Conservation (phyloP, 2,329 filamentous ascomycete species). For the Colletotrichum spaethianum region DNA sequence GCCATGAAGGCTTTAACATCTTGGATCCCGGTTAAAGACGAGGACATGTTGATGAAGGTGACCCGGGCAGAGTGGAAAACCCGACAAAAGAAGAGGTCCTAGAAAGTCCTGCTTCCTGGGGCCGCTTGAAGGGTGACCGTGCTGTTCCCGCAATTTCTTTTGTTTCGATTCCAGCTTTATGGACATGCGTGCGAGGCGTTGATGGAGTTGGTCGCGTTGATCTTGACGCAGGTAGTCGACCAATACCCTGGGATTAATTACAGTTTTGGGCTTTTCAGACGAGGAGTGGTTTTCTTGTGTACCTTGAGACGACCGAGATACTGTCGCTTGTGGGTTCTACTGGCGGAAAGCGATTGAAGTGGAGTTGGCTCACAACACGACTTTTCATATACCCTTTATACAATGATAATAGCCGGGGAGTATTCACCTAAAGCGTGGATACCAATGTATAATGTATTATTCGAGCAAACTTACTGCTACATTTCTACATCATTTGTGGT, state of each 20-base stretch:
- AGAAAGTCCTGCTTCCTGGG: slow-evolving; percentile 44
- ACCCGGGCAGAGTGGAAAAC: slow-evolving; percentile 88
- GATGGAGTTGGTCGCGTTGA: slow-evolving; percentile 26
- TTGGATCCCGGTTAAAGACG: slow-evolving; percentile 94
- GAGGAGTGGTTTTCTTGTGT: slow-evolving; percentile 18
- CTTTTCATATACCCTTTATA: slow-evolving; percentile 30
- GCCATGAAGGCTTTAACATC: slow-evolving; percentile 97
- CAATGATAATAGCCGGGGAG: slow-evolving; percentile 3
- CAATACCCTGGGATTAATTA: slow-evolving; percentile 28
- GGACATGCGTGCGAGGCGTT: slow-evolving; percentile 33
- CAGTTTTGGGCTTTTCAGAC: slow-evolving; percentile 1
- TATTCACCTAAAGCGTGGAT: background rate
- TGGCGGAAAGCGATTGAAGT: slow-evolving; percentile 2
- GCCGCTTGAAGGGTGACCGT: background rate
- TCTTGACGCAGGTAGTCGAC: slow-evolving; percentile 23
- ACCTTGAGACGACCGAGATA: background rate
- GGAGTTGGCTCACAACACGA: slow-evolving; percentile 13
- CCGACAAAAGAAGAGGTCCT: slow-evolving; percentile 62
- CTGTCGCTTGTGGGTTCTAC: background rate
- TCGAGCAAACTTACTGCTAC: background rate
- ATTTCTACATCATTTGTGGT: background rate
- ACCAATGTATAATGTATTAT: slow-evolving; percentile 37
- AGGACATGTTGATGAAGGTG: slow-evolving; percentile 93
- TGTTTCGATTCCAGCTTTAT: slow-evolving; percentile 11
- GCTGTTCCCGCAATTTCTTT: slow-evolving; percentile 1